A percentile compares a stretch with the other conserved stretches of the same genome.
Conservation (phyloP, 1,284 basidiomycete genomes). For the Exobasidium cylindrosporum region DNA sequence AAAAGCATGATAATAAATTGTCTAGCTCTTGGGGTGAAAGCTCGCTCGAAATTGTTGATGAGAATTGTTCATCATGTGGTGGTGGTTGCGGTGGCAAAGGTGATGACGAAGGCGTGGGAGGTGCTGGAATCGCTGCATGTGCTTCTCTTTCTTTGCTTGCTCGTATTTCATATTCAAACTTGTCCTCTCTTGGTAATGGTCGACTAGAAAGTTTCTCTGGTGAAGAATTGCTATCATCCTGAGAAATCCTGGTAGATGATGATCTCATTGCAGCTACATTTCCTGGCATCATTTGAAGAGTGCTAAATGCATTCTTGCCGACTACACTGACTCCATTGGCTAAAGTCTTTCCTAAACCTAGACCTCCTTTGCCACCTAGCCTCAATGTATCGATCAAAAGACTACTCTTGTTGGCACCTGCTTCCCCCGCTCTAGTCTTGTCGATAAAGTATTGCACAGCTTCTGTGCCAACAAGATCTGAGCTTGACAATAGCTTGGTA, state of each 20-base stretch:
- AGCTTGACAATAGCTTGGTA: conserved; percentile 26
- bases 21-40: conserved; percentile 35
- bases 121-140: neutral
- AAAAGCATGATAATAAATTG: conserved; percentile 51
- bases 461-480: conserved; percentile 17
- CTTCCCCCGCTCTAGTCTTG: conserved; percentile 38
- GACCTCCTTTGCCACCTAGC: neutral
- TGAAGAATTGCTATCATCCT: neutral
- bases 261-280: neutral
- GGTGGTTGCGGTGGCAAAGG: neutral
- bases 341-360: conserved; percentile 30
- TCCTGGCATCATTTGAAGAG: conserved; percentile 18
- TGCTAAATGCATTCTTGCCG: conserved; percentile 37
- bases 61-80: neutral
- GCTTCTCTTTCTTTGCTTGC: neutral
- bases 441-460: conserved; percentile 44
- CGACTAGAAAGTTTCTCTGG: neutral
- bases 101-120: neutral
- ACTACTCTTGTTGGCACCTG: conserved; percentile 20
- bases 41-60: conserved; percentile 1
- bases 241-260: neutral
- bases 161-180: no score
- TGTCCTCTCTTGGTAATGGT: neutral
- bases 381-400: neutral
- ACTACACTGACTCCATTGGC: conserved; percentile 42